Conservation (phyloP, 768 basidiomycete genomes). For the Psilocybe cubensis region DNA sequence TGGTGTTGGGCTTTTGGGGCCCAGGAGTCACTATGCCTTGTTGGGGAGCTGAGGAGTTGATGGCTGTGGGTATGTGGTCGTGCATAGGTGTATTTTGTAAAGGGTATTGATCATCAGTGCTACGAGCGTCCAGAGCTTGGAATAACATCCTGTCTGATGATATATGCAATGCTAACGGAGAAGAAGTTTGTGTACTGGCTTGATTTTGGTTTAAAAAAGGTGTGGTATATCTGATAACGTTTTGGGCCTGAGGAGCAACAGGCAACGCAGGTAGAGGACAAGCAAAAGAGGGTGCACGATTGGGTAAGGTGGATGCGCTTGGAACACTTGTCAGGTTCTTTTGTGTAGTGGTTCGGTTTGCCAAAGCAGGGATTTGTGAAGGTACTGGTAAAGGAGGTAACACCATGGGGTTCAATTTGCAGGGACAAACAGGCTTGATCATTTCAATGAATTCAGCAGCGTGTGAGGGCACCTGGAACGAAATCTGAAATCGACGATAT, state of each 20-base stretch:
- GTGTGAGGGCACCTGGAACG: constrained; percentile 54
- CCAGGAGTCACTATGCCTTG: neutral
- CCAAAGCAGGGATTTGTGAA: constrained; percentile 8
- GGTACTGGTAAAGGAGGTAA: constrained; percentile 11
- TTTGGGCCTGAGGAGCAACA: neutral
- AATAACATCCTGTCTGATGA: neutral
- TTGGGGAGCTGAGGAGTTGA: neutral
- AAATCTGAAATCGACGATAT: constrained; percentile 79
- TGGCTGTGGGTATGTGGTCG: neutral
- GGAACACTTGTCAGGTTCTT: neutral
- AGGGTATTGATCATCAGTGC: neutral
- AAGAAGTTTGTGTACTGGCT: constrained; percentile 14
- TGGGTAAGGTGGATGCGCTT: constrained; percentile 1
- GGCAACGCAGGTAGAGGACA: constrained; percentile 2
- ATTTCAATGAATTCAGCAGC: constrained; percentile 62
- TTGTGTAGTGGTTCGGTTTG: neutral
- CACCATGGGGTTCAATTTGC: constrained; percentile 55
- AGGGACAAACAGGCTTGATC: constrained; percentile 74
- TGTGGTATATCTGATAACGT: neutral
- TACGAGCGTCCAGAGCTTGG: neutral
- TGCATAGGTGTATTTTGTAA: neutral
- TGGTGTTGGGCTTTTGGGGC: neutral
- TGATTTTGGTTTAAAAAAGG: neutral
- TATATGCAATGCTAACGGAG: constrained; percentile 13
- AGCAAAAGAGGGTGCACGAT: constrained; percentile 9